Percentiles rank a stretch among this genome's conserved stretches.
phyloP scores from a whole-genome alignment of 2,329 filamentous ascomycete genomes.

The Trichoderma oligosporum region DNA sequence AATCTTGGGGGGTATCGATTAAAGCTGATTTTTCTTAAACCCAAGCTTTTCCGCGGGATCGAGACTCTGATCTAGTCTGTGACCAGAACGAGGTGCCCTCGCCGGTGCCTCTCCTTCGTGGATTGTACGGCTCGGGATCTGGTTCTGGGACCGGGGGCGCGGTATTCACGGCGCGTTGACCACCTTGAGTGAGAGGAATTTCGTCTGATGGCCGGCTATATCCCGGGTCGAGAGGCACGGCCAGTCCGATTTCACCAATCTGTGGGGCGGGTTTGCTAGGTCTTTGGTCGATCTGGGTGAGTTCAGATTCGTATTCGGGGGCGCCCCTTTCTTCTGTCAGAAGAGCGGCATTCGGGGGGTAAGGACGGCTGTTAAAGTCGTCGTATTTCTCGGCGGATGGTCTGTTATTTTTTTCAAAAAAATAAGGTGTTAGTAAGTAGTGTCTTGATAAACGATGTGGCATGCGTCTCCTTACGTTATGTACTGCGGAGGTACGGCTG shows the following conservation, averaged over 20 bases:
- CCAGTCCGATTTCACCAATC: conserved; percentile 1
- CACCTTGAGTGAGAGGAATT: conserved; percentile 5
- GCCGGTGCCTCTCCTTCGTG: conserved; percentile 14
- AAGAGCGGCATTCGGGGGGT: not conserved
- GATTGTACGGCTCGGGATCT: conserved; percentile 7
- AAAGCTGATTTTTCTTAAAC: not conserved
- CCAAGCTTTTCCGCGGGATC: conserved; percentile 12
- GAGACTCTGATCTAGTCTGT: conserved; percentile 11
- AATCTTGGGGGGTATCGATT: conserved; percentile 3
- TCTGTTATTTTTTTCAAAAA: conserved; percentile 25
- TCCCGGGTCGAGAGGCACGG: not conserved
- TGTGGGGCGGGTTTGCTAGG: conserved; percentile 6
- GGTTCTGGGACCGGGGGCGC: not conserved
- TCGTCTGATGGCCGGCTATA: conserved; percentile 16
- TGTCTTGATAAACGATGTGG: not conserved
- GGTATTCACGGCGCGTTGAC: not conserved
- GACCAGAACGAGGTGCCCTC: conserved; percentile 18
- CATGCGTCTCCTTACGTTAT: conserved; percentile 35
- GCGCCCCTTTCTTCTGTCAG: not conserved
- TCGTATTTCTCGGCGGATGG: conserved; percentile 22
- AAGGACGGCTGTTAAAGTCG: not conserved
- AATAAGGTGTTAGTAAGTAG: conserved; percentile 25
- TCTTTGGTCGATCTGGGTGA: not conserved
- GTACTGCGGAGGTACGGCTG: conserved; percentile 27
- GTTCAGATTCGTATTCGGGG: not conserved